These are phyloP conservation scores for Trichoderma sp. DNA, from an alignment of 2,329 filamentous ascomycete genomes.

Conservation along the genomic window DNA sequence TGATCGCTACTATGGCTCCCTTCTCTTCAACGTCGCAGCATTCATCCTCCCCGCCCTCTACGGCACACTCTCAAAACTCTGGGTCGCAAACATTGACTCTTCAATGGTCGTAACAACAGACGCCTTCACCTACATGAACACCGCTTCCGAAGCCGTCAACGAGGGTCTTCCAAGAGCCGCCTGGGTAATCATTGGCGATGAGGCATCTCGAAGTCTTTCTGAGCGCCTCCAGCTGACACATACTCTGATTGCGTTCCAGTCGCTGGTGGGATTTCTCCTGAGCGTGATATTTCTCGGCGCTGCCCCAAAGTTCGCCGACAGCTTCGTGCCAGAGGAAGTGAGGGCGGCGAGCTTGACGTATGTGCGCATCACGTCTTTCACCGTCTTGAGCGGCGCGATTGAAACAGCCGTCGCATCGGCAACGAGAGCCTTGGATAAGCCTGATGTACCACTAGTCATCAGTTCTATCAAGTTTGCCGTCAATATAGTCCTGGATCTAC, in stretches of 20 bases:
- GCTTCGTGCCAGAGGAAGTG: slow-evolving; percentile 64
- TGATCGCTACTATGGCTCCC: slow-evolving; percentile 52
- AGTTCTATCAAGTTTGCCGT: slow-evolving; percentile 63
- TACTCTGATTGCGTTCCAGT: slow-evolving; percentile 64
- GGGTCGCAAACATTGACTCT: slow-evolving; percentile 68
- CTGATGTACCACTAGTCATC: slow-evolving; percentile 68
- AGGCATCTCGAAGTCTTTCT: slow-evolving; percentile 49
- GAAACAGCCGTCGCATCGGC: slow-evolving; percentile 62
- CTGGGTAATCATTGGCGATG: slow-evolving; percentile 70
- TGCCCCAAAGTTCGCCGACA: slow-evolving; percentile 55
- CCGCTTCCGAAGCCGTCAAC: slow-evolving; percentile 68
- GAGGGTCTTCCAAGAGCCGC: slow-evolving; percentile 70
- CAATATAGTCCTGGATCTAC: slow-evolving; percentile 67
- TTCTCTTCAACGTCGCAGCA: slow-evolving; percentile 62
- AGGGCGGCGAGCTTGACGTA: slow-evolving; percentile 61
- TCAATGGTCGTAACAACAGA: slow-evolving; percentile 43
- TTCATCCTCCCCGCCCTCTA: slow-evolving; percentile 70
- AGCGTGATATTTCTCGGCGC: slow-evolving; percentile 59
- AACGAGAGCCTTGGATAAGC: slow-evolving; percentile 67
- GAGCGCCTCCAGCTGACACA: slow-evolving; percentile 61
- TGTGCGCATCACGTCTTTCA: slow-evolving; percentile 64
- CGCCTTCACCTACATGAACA: slow-evolving; percentile 68
- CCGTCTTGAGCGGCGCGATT: slow-evolving; percentile 61
- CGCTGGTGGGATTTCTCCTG: slow-evolving; percentile 57
- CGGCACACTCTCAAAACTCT: slow-evolving; percentile 66